phyloP scores from a whole-genome alignment of 2,329 filamentous ascomycete species.

The Colletotrichum nymphaeae region DNA sequence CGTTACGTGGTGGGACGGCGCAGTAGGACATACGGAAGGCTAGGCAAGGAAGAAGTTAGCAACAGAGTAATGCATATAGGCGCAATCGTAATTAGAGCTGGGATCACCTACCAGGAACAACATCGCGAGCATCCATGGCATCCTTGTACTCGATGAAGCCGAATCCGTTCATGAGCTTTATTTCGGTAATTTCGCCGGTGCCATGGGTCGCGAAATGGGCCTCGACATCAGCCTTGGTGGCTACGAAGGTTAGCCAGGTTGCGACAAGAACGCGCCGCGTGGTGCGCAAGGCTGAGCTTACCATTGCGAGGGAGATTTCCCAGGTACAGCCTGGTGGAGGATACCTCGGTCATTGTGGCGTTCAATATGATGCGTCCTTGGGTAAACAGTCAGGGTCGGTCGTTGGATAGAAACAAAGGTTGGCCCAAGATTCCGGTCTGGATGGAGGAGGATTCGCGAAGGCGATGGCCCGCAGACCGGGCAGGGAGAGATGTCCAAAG shows the following conservation, averaged over 20 bases:
- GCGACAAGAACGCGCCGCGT: not conserved
- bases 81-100: conserved; percentile 14
- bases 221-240: conserved; percentile 97
- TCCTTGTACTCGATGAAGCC: conserved; percentile 99
- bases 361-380: conserved; percentile 30
- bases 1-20: not conserved
- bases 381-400: conserved; percentile 5
- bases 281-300: conserved; percentile 60
- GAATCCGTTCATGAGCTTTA: conserved; percentile 99
- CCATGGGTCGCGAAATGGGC: conserved; percentile 95
- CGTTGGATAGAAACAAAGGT: not conserved
- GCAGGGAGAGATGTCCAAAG: not conserved
- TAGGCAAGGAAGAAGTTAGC: conserved; percentile 44
- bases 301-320: conserved; percentile 97
- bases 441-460: not conserved
- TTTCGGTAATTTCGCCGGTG: conserved; percentile 96
- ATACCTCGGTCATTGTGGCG: conserved; percentile 83
- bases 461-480: not conserved
- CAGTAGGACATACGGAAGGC: conserved; percentile 69
- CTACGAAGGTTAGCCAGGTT: conserved; percentile 58
- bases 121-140: conserved; percentile 96
- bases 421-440: conserved; percentile 4
- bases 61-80: not conserved
- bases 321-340: conserved; percentile 94
- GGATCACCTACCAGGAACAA: conserved; percentile 87